Conservation (phyloP, 78 protist species). For the Dictyostelium citrinum region DNA sequence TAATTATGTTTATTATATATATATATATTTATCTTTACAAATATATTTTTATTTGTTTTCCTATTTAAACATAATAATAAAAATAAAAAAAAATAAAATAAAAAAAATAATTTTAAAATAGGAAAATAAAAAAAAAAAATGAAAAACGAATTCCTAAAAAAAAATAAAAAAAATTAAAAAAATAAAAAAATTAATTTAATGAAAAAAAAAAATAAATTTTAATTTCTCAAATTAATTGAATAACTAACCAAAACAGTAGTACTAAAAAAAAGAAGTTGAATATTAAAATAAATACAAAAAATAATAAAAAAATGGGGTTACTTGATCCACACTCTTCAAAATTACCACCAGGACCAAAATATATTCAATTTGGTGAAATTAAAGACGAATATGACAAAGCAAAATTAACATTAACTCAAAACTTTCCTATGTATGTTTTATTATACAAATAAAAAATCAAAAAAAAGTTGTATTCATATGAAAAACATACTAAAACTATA, state of each 20-base stretch:
- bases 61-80: not conserved
- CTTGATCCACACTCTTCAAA: not conserved
- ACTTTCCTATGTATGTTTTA: conserved; percentile 4
- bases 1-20: not conserved
- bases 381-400: conserved; percentile 58
- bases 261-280: not conserved
- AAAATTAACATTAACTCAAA: conserved; percentile 1
- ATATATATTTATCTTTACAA: not conserved
- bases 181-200: not conserved
- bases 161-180: not conserved
- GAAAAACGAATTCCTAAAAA: not conserved
- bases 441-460: too few species aligned
- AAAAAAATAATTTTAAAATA: not conserved
- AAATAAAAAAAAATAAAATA: not conserved
- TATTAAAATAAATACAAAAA: not conserved
- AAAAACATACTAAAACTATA: too few species aligned
- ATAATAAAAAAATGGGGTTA: not conserved
- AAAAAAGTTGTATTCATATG: too few species aligned
- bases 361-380: conserved; percentile 23
- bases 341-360: not conserved
- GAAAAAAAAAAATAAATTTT: not conserved
- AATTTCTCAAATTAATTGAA: too few species aligned
- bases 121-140: not conserved
- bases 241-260: too few species aligned
- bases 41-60: not conserved